Percentiles rank a stretch among this genome's conserved stretches.
Evolutionary conservation across 106 monocot species (phyloP).

Genomic region (Triglochin maritima): DNA sequence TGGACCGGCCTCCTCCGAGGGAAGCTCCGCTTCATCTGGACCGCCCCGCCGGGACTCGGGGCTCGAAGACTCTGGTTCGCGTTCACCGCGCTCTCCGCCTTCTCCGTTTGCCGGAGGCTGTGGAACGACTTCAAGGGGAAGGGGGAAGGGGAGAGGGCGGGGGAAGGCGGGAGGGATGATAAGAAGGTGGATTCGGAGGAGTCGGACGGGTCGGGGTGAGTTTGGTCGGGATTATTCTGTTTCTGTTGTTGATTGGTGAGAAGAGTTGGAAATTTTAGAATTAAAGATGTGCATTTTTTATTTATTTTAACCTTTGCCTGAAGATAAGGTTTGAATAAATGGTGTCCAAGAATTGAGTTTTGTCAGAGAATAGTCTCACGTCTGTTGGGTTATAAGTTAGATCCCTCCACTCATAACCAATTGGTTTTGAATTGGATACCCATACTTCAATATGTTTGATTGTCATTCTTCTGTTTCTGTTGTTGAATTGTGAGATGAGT

Average conservation of each 20-base stretch:
- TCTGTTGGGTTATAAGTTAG: too few relatives aligned
- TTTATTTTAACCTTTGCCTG: too few relatives aligned
- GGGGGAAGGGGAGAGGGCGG: slow-evolving; percentile 5
- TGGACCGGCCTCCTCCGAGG: slow-evolving; percentile 68
- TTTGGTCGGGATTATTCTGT: background rate
- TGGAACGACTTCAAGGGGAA: slow-evolving; percentile 55
- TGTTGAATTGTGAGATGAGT: too few relatives aligned
- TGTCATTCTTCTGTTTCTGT: too few relatives aligned
- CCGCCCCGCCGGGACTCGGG: slow-evolving; percentile 62
- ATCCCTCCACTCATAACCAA: too few relatives aligned
- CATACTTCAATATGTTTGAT: too few relatives aligned
- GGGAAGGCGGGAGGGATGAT: background rate
- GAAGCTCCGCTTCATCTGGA: slow-evolving; percentile 46
- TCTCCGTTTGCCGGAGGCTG: slow-evolving; percentile 58
- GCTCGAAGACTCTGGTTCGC: slow-evolving; percentile 86
- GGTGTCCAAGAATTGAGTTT: too few relatives aligned
- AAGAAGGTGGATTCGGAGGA: background rate
- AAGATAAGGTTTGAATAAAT: too few relatives aligned
- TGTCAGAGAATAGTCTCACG: too few relatives aligned
- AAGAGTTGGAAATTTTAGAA: background rate
- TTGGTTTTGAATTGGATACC: too few relatives aligned
- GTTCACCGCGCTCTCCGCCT: slow-evolving; percentile 84
- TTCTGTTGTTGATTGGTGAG: background rate
- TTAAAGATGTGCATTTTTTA: too few relatives aligned
- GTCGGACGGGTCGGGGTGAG: background rate